Base-by-base conservation (phyloP, 176 grass and related monocot species). In the Ensete glaucum region DNA sequence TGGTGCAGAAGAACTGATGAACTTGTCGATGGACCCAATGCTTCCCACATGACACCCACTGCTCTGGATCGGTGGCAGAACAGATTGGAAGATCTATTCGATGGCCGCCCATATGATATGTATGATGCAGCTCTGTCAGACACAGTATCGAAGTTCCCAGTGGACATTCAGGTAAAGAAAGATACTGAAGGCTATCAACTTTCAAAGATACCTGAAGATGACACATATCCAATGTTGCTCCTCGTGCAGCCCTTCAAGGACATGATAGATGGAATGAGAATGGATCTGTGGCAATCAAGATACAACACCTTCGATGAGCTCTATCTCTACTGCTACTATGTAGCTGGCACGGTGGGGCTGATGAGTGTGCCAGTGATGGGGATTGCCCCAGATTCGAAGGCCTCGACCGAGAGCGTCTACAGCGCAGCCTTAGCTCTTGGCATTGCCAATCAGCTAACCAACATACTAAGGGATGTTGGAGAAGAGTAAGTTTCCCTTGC, bases 1-100 rank as follows among this genome's bases (percentile, higher is more conserved):
- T 99, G 95, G 95, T 99, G 90, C 82, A 98, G 95, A 80, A 90
- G 95, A 87, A 98, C 95, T 57, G 95, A 98, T 70, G 95, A 98
- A 66, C 84, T 98, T 1, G 95, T 98, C 10, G 95, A 98, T 62
- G 95, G 95, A 17, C 95, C 90, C n/a, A 98, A 98, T 26, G 82
- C 95, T 7, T 87, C 86, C 53, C 89, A 94, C 69, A 98, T 91
- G 15, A 94, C 95, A 12, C 95, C 95, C 0, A 72, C 87, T 15
- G 95, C 95, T 54, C 88, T 98, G 25, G 88, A 98, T 23, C 82
- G 88, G 1, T 98, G 95, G 95, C 88, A 98, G 76, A 89, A 89
- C 64, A 87, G 84, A 20, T 29, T 98, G 9, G 86, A 98, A 17
- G 84, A 94, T 82, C 81, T 94, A 26, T 98, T 91, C 13, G 75